Evolutionary conservation across 768 basidiomycete genomes (phyloP), one percentile per base, ranked within the genome.

Genomic region (Clathrus columnatus): DNA sequence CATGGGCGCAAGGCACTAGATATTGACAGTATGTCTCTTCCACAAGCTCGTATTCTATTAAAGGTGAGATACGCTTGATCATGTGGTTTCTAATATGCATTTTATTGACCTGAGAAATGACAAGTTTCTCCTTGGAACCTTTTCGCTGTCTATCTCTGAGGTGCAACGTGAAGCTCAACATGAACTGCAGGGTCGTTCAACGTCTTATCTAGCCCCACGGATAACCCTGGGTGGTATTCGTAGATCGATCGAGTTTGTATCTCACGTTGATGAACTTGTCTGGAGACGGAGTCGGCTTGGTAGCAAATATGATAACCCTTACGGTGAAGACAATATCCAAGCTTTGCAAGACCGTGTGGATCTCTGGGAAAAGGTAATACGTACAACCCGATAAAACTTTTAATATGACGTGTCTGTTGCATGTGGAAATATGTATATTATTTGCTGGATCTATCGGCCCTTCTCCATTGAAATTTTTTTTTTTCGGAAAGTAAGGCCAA

Each of bases 211-310:
- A n/a, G n/a, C 41, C 41, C 14, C 52, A 18, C 26, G 26, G 10
- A 20, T 27, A n/a, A 17, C 52, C 2, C 14, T 46, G 24, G 21
- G 28, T 26, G 43, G 28, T 17, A 26, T 46, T n/a, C 43, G 21
- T 27, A 18, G 52, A 11, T 41, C 52, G 23, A 23, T 54, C 24
- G 52, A 54, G 8, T 46, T 54, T 41, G 52, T 54, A 11, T 28
- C 43, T 20, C 45, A 44, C 18, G 18, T 54, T 21, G 52, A 54
- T 27, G 52, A 54, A 42, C 52, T 54, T 7, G 52, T 54, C 20
- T 54, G 52, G 52, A 54, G 43, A 54, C 42, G 52, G 21, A 54
- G 52, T 46, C 42, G 52, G 26, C 26, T 54, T 4, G 52, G 52
- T 24, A 7, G 42, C 14, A 27, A 23, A 23, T 44, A 43, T 27